A percentile compares a stretch with the other conserved stretches of the same genome.
Evolutionary conservation across 768 basidiomycete species (phyloP).

Genomic region (Ramaria rubella): DNA sequence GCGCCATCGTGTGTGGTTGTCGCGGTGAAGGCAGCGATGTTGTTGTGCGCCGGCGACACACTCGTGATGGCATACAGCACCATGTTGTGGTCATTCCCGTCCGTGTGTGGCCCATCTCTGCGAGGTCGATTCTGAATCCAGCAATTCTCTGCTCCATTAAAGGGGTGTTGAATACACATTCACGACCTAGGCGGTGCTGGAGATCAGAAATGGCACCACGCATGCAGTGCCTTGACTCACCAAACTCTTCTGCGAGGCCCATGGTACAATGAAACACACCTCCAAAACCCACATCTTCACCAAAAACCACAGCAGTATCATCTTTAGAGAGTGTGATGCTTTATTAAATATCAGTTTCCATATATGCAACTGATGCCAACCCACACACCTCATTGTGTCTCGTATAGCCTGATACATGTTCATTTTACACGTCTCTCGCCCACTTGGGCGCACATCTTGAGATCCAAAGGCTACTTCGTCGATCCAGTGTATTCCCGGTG

Average conservation of each 20-base stretch:
- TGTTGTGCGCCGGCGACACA: too few species aligned
- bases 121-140: slow-evolving; percentile 88
- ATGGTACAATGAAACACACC: slow-evolving; percentile 93
- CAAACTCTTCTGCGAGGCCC: slow-evolving; percentile 92
- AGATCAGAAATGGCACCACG: neutral
- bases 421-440: slow-evolving; percentile 90
- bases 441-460: slow-evolving; percentile 48
- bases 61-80: too few species aligned
- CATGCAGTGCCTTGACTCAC: slow-evolving; percentile 34
- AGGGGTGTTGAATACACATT: slow-evolving; percentile 94
- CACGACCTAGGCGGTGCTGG: too few species aligned
- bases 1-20: too few species aligned
- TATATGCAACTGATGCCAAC: neutral
- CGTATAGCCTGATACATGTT: slow-evolving; percentile 90
- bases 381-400: slow-evolving; percentile 71
- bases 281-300: slow-evolving; percentile 88
- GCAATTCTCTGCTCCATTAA: slow-evolving; percentile 91
- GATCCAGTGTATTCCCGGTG: slow-evolving; percentile 65
- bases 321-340: slow-evolving; percentile 83
- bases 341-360: neutral
- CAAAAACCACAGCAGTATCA: slow-evolving; percentile 83
- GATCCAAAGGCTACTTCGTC: slow-evolving; percentile 48
- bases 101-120: slow-evolving; percentile 89
- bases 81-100: too few species aligned
- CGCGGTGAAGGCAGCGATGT: too few species aligned